These are phyloP conservation scores for Chenopodium album DNA, from an alignment of 148 eudicot species.

Conservation along the genomic window DNA sequence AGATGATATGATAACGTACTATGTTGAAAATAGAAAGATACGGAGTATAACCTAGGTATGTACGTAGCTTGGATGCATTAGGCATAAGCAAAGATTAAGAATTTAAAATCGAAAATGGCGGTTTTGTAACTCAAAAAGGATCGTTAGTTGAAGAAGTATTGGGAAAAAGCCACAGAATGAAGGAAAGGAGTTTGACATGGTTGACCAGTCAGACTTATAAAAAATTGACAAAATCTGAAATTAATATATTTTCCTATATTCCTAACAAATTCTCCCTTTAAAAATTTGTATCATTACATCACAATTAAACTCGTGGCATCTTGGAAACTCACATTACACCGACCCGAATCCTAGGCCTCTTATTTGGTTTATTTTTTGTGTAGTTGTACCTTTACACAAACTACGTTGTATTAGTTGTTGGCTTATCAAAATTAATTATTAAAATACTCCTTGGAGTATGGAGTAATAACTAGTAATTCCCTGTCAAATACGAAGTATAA, in stretches of 20 bases:
- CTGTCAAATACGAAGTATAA: too few relatives aligned
- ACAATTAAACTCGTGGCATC: slow-evolving; percentile 26
- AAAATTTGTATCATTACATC: neutral
- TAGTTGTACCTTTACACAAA: slow-evolving; percentile 6
- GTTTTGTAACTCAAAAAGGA: neutral
- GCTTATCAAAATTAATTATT: neutral
- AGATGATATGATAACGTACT: too few relatives aligned
- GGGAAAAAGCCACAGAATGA: slow-evolving; percentile 15
- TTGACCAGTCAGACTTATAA: slow-evolving; percentile 26
- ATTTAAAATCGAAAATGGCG: neutral
- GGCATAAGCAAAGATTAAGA: neutral
- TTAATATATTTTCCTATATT: too few relatives aligned
- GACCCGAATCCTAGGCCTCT: slow-evolving; percentile 33
- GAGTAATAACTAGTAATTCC: too few relatives aligned
- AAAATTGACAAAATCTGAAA: neutral
- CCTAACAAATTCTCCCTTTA: neutral
- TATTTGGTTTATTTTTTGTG: slow-evolving; percentile 16
- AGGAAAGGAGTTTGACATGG: slow-evolving; percentile 18
- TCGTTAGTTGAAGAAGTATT: neutral
- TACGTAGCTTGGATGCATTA: neutral
- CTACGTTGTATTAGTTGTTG: neutral
- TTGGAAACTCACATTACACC: slow-evolving; percentile 33
- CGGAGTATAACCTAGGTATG: too few relatives aligned
- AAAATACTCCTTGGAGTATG: neutral
- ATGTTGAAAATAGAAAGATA: too few relatives aligned